Evolutionary conservation across 1,139 yeast genomes (phyloP), one percentile per base, ranked within the genome.

Genomic region (Suhomyces guaymorum): DNA sequence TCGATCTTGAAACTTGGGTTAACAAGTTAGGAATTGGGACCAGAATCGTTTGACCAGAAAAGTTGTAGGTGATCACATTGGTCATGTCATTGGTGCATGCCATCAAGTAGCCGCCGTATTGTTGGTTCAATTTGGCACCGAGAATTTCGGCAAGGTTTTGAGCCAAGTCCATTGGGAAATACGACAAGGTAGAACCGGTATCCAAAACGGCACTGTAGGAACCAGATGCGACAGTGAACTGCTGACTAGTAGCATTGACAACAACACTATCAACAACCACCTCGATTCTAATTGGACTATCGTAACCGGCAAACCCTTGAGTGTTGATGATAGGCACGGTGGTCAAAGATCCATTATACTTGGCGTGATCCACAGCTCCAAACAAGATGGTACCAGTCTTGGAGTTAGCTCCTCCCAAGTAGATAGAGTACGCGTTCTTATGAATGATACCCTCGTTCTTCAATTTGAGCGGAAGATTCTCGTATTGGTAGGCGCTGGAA

Each of bases 391-490:
- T 51, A 2, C 85, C 85, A 2, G 59, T 19, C 7, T 27, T 24
- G 12, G 41, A 34, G 18, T 22, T 16, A 8, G 37, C 30, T 17
- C 47, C 42, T 11, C 49, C 56, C 39, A 54, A 52, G 30, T 39
- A 67, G 22, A 81, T 59, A 4, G 85, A 77, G 53, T 75, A 80
- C 9, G 77, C 69, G 24, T 59, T 61, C 31, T 69, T 64, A 29
- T 63, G 51, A 43, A 79, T 80, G 24, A 63, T 42, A 1, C 83
- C 83, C 33, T 70, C 67, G 32, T 59, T 53, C 47, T 62, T 66
- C 61, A 85, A 60, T 42, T 74, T 73, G 31, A 66, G 38, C 2
- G 92, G 92, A 35, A 81, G 63, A 51, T 81, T 80, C 28, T 70
- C 66, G 52, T 80, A 80, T 11, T 57, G 44, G 51, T 39, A 44